These are phyloP conservation scores for Nemania abortiva DNA, from an alignment of 2,329 filamentous ascomycete species.

Conservation along the genomic window DNA sequence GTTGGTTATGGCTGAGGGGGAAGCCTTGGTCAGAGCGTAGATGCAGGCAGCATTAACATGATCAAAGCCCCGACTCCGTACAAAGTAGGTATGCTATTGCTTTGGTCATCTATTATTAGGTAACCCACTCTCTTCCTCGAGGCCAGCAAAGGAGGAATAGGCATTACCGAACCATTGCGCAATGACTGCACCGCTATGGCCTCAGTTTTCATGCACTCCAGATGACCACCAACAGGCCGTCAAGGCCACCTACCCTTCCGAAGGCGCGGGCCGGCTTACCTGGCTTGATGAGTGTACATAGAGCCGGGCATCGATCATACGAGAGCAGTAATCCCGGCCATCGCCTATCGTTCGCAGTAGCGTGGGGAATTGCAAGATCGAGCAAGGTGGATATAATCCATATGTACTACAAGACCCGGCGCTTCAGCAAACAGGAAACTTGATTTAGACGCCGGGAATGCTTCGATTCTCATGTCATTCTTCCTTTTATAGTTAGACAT, in stretches of 20 bases:
- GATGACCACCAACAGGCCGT: not conserved
- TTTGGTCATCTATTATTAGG: not conserved
- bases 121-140: constrained; percentile 10
- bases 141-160: not conserved
- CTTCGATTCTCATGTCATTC: not conserved
- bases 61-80: not conserved
- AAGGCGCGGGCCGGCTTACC: not conserved
- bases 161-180: not conserved
- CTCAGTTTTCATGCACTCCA: constrained; percentile 4
- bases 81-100: not conserved
- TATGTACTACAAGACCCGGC: too few species aligned
- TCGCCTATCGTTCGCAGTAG: not conserved
- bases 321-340: constrained; percentile 2
- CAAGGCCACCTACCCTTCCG: not conserved
- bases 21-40: not conserved
- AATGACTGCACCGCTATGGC: not conserved
- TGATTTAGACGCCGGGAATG: not conserved
- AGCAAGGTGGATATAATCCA: not conserved
- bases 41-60: not conserved
- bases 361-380: constrained; percentile 9
- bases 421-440: too few species aligned
- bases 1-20: not conserved
- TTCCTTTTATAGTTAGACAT: not conserved
- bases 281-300: constrained; percentile 7
- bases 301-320: not conserved